Percentiles rank a stretch among this genome's conserved stretches.
Evolutionary conservation across 805 yeast genomes (phyloP).

Genomic region (Ogataea pignaliae): DNA sequence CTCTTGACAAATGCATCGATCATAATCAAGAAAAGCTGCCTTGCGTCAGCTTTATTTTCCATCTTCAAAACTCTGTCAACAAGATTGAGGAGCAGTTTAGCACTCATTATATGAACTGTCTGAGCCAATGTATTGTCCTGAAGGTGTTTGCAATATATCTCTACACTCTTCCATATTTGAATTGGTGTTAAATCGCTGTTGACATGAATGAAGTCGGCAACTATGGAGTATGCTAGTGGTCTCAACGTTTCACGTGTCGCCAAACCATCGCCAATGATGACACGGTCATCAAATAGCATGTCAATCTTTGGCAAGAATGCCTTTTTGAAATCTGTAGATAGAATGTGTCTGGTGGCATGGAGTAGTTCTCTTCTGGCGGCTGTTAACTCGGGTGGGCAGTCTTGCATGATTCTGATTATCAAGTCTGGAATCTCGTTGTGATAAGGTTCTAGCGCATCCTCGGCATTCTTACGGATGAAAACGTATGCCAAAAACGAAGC

Average conservation of each 20-base stretch:
- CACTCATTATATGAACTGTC: constrained; percentile 95
- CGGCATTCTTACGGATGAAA: constrained; percentile 77
- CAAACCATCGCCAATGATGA: constrained; percentile 86
- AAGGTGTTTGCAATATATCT: constrained; percentile 72
- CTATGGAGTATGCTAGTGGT: constrained; percentile 90
- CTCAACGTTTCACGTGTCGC: constrained; percentile 87
- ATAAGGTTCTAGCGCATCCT: constrained; percentile 54
- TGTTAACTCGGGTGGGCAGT: constrained; percentile 91
- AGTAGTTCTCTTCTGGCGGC: constrained; percentile 88
- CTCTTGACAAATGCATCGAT: constrained; percentile 85
- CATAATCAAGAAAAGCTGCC: constrained; percentile 80
- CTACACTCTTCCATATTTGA: constrained; percentile 85
- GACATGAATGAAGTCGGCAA: constrained; percentile 93
- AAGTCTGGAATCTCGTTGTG: constrained; percentile 76
- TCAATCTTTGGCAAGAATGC: constrained; percentile 84
- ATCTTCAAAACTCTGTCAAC: constrained; percentile 84
- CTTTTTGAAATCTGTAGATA: constrained; percentile 81
- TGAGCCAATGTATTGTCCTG: constrained; percentile 79
- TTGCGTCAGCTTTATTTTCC: constrained; percentile 74
- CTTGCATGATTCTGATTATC: constrained; percentile 80
- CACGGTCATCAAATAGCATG: constrained; percentile 77
- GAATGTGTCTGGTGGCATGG: constrained; percentile 92
- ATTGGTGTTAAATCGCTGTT: constrained; percentile 75
- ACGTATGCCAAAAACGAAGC: constrained; percentile 93
- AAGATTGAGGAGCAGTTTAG: constrained; percentile 78